Conservation (phyloP, 2,329 filamentous ascomycete species). For the Aspergillus caelatus region DNA sequence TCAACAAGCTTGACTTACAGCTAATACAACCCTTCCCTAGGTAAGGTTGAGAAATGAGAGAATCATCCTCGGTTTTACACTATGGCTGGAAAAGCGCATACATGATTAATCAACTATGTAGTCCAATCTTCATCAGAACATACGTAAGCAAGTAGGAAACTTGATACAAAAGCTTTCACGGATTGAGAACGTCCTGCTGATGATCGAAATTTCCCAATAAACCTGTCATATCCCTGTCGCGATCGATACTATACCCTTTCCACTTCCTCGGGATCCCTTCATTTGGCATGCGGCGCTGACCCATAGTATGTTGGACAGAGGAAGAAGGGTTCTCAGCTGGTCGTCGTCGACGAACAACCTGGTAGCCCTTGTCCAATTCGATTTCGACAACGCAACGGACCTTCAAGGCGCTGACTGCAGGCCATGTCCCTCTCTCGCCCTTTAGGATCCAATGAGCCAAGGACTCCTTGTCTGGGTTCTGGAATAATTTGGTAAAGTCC, state of each 20-base stretch:
- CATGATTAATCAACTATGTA: not conserved
- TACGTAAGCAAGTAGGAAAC: not conserved
- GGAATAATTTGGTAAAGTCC: constrained; percentile 79
- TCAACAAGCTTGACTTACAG: not conserved
- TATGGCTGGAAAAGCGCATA: not conserved
- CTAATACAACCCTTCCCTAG: not conserved
- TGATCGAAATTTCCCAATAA: constrained; percentile 20
- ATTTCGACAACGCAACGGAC: constrained; percentile 84
- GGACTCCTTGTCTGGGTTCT: constrained; percentile 74
- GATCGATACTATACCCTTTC: constrained; percentile 23
- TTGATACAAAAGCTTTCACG: not conserved
- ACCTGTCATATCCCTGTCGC: constrained; percentile 17
- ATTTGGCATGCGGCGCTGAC: constrained; percentile 25
- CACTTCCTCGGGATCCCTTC: constrained; percentile 32
- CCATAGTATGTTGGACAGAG: constrained; percentile 6
- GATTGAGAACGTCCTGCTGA: constrained; percentile 13
- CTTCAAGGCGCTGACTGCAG: constrained; percentile 77
- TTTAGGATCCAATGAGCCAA: constrained; percentile 83
- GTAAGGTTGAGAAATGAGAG: not conserved
- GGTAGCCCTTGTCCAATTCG: constrained; percentile 83
- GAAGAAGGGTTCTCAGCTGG: constrained; percentile 29
- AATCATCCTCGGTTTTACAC: not conserved
- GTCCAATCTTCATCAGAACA: not conserved
- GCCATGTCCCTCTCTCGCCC: constrained; percentile 89
- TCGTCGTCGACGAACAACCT: constrained; percentile 64